Percentiles rank a stretch among this genome's conserved stretches.
Conservation (phyloP, 768 basidiomycete genomes). For the Mycena amicta region DNA sequence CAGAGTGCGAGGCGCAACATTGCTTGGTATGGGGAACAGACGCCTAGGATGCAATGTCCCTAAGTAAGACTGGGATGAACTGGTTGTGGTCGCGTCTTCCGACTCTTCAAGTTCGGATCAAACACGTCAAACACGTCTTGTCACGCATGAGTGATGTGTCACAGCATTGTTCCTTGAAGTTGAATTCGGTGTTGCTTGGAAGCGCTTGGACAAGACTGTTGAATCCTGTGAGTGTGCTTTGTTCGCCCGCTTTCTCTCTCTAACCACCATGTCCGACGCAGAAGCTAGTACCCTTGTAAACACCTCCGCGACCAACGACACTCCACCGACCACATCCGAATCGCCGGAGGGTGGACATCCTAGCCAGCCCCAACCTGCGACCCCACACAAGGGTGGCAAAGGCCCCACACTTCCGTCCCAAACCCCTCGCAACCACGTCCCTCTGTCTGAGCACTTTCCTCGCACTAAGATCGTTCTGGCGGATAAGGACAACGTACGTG, state of each 20-base stretch:
- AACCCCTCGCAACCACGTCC: background rate
- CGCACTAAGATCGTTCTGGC: background rate
- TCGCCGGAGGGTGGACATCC: no score
- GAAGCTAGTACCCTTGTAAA: background rate
- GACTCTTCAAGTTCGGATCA: no score
- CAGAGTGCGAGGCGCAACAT: slow-evolving; percentile 2
- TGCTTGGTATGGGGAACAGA: no score
- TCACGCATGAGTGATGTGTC: background rate
- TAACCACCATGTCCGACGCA: background rate
- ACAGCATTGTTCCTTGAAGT: background rate
- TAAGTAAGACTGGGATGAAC: no score
- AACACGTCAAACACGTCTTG: background rate
- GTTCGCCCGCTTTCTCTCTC: background rate
- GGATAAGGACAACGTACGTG: background rate
- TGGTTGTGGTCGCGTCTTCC: no score
- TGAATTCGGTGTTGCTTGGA: background rate
- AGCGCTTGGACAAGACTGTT: background rate
- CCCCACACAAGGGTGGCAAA: background rate
- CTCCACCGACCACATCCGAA: background rate
- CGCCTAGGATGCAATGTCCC: no score
- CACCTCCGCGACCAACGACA: background rate
- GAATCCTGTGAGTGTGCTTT: background rate
- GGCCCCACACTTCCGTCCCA: background rate
- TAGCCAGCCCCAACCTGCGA: background rate
- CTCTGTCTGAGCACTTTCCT: background rate